phyloP scores from a whole-genome alignment of 768 basidiomycete genomes.

The Antrodiella citrinella region DNA sequence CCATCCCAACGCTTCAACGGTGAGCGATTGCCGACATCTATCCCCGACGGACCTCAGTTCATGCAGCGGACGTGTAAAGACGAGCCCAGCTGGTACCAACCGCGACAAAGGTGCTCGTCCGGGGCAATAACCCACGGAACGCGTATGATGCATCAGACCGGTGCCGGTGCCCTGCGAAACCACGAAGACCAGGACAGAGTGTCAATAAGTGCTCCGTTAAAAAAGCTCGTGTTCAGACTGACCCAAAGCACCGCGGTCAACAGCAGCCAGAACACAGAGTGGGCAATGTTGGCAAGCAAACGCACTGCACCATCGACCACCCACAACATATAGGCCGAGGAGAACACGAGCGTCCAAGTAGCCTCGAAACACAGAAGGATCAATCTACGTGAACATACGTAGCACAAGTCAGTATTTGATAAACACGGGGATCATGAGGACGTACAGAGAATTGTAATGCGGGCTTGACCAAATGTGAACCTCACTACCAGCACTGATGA shows the following conservation, averaged over 20 bases:
- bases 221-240: constrained; percentile 14
- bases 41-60: background rate
- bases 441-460: constrained; percentile 59
- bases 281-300: constrained; percentile 68
- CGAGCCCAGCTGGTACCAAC: constrained; percentile 23
- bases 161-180: constrained; percentile 60
- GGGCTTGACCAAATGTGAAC: constrained; percentile 50
- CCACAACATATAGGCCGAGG: constrained; percentile 64
- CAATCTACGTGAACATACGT: constrained; percentile 21
- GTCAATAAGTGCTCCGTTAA: constrained; percentile 1
- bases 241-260: constrained; percentile 65
- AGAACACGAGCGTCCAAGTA: constrained; percentile 66
- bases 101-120: constrained; percentile 44
- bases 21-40: constrained; percentile 65
- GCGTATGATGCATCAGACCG: constrained; percentile 59
- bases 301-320: constrained; percentile 57
- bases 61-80: background rate
- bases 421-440: constrained; percentile 9
- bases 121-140: constrained; percentile 51
- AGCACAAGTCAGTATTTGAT: constrained; percentile 2
- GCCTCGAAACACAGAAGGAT: constrained; percentile 22
- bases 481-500: constrained; percentile 63
- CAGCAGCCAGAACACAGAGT: constrained; percentile 67
- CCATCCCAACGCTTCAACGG: constrained; percentile 72
- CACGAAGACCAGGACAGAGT: too few species aligned